Evolutionary conservation across 2,329 filamentous ascomycete species (phyloP), one percentile per base, ranked within the genome.

Genomic region (Xylaria sp.): DNA sequence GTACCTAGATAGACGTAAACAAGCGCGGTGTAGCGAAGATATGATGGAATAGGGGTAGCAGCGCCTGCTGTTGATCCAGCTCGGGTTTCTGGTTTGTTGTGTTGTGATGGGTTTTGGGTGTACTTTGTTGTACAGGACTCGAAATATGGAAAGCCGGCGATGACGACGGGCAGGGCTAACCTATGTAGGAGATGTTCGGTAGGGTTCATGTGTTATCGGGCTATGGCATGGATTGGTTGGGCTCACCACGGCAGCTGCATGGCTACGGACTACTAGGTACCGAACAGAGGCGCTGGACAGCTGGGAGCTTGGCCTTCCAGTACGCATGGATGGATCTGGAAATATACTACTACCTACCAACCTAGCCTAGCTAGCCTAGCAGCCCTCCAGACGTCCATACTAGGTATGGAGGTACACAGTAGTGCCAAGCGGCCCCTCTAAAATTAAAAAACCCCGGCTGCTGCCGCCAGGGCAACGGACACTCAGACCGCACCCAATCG

Each of bases 401-500:
- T n/a, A n/a, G n/a, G n/a, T n/a, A n/a, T n/a, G n/a, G n/a, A n/a
- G n/a, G n/a, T n/a, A n/a, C n/a, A n/a, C n/a, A n/a, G n/a, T 34
- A 13, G 11, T 34, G 29, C 29, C 29, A 34, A 34, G 29, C 29
- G 24, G 24, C 29, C 29, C 29, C 11, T 34, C 29, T 34, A 34
- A 26, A 5, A 26, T 26, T 6, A 11, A 11, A 6, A 26, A 5
- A 5, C 24, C 24, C 24, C 11, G 24, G 11, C 29, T 34, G 29
- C 40, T 57, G 42, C 54, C 43, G 47, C 44, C 43, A 54, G 53
- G 48, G 48, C 52, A 54, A 50, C 47, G 19, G 29, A 16, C 17
- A 24, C 29, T 34, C 29, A 34, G 29, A 34, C 29, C 29, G 29
- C 29, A 34, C 29, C 29, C 16, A 34, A 34, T 34, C 29, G 29